Evolutionary conservation across 345 rosid genomes (phyloP).

Genomic region (Dipteronia dyeriana): DNA sequence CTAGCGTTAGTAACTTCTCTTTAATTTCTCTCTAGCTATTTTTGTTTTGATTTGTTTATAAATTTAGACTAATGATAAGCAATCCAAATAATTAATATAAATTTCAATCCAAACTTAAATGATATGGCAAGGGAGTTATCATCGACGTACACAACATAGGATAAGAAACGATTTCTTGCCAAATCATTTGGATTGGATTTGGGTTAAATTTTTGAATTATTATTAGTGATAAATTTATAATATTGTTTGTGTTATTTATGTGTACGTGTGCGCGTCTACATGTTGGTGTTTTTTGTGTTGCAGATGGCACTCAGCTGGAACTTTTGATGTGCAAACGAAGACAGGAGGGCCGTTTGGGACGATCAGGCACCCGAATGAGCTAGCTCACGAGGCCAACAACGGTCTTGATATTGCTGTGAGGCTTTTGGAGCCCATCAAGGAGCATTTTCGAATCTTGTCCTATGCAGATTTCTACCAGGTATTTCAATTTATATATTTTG

Average conservation of each 20-base stretch:
- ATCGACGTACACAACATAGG: too few species aligned
- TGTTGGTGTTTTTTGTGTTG: not conserved
- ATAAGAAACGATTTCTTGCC: too few species aligned
- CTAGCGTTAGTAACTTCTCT: conserved; percentile 51
- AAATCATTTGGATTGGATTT: too few species aligned
- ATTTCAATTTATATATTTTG: not conserved
- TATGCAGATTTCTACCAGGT: conserved; percentile 89
- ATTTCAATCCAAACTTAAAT: too few species aligned
- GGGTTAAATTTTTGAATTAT: too few species aligned
- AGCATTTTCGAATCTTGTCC: conserved; percentile 63
- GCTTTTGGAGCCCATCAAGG: conserved; percentile 73
- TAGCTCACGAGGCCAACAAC: conserved; percentile 73
- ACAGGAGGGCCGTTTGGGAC: conserved; percentile 96
- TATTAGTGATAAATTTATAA: too few species aligned
- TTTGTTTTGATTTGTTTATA: too few species aligned
- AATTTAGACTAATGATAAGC: too few species aligned
- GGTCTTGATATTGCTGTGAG: conserved; percentile 91
- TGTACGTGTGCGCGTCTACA: not conserved
- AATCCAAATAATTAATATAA: too few species aligned
- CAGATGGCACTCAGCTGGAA: conserved; percentile 98
- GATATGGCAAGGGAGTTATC: too few species aligned
- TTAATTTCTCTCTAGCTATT: not conserved
- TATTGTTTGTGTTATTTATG: not conserved
- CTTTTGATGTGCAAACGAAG: conserved; percentile 66
- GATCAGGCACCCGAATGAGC: conserved; percentile 65